These are phyloP conservation scores for Paramecium primaurelia DNA, from an alignment of 73 alveolate species.

Conservation along the genomic window DNA sequence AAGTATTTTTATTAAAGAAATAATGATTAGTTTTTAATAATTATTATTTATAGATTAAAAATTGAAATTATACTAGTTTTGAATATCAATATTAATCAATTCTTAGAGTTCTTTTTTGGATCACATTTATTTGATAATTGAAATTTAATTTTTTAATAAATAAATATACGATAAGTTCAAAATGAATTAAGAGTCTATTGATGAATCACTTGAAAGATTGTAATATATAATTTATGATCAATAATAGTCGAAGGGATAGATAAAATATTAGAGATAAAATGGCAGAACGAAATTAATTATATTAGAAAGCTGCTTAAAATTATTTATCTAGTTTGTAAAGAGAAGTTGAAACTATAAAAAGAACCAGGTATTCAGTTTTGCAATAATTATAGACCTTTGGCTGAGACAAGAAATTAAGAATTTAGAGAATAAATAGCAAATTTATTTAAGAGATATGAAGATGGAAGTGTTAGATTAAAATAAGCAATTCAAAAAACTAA, in stretches of 20 bases:
- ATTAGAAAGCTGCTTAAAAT: not conserved
- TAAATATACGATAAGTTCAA: not conserved
- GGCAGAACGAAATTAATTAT: not conserved
- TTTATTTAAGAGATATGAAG: constrained; percentile 31
- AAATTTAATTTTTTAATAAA: not conserved
- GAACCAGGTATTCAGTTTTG: not conserved
- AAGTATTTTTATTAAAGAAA: too few relatives aligned
- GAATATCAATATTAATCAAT: not conserved
- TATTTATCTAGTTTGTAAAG: not conserved
- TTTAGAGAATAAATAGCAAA: not conserved
- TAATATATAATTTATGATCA: not conserved
- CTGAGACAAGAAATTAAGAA: not conserved
- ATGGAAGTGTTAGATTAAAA: not conserved
- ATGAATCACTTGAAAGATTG: not conserved
- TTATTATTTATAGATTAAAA: too few relatives aligned
- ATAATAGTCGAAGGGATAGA: not conserved
- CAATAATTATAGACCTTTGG: not conserved
- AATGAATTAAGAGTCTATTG: not conserved
- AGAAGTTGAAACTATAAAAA: not conserved
- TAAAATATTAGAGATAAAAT: not conserved
- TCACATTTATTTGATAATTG: not conserved
- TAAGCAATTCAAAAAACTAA: constrained; percentile 18
- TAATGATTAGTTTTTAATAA: too few relatives aligned
- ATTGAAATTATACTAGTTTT: too few relatives aligned
- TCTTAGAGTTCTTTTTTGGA: not conserved